Base-by-base conservation (phyloP, 306 rosid genomes). In the Cercis canadensis region DNA sequence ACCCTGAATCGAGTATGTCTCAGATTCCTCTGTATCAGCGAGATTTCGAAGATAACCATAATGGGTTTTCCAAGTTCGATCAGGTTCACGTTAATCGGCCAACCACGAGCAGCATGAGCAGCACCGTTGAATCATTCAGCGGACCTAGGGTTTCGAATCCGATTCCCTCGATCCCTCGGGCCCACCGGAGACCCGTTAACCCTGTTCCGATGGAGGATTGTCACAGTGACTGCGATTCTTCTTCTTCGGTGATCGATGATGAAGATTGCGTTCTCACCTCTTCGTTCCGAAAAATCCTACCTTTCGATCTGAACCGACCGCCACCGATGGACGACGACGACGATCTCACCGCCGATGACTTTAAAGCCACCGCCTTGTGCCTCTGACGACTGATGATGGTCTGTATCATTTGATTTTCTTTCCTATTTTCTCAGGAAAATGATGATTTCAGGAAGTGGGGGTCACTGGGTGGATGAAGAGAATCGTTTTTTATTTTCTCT, bases 161-260 rank as follows among this genome's bases (percentile, higher is more conserved):
- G n/a, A 6, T 41, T 32, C 62, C 56, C 0, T 58, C 46, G 13
- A 46, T 55, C 43, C 78, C 78, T 11, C 66, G 65, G 70, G 36
- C 75, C 29, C 77, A 55, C 11, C 78, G 74, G 8, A 69, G 66
- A 47, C 80, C 87, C 11, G 80, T 72, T 45, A 65, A 61, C 44
- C 85, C 75, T 5, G 59, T 74, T 29, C 55, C 83, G 0, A 67
- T 83, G 6, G 98, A 86, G 2, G 96, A 82, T 54, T 90, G 88
- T 64, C 98, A 81, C 44, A 92, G 98, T 82, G 97, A 88, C 47
- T 92, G 98, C 58, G 98, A 87, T 71, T 92, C 98, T 0, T 92
- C 98, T 11, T 92, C 96, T 0, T 86, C 97, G 36, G 93, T 92
- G 18, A 80, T 88, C 2, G 97, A 92, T 18, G 92, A 86, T 11